phyloP scores from a whole-genome alignment of 306 rosid species.

The Luffa acutangula region DNA sequence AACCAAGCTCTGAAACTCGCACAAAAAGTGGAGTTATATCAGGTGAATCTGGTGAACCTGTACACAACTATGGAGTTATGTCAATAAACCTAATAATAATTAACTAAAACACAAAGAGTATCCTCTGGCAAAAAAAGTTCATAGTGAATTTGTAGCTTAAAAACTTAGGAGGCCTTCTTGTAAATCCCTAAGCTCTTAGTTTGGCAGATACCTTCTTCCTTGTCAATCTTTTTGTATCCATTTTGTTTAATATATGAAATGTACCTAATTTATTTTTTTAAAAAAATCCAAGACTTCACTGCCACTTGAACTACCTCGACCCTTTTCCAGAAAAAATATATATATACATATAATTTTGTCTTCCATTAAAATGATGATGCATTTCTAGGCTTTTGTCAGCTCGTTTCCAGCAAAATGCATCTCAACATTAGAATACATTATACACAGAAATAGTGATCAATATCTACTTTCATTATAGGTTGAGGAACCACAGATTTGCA shows the following conservation, averaged over 20 bases:
- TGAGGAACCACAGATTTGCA: not conserved
- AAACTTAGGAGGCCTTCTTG: not conserved
- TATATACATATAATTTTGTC: not conserved
- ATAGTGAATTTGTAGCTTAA: not conserved
- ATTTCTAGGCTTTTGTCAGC: not conserved
- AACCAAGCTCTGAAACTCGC: slow-evolving; percentile 1
- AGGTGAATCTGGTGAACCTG: not conserved
- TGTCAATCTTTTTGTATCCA: not conserved
- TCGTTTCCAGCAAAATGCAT: not conserved
- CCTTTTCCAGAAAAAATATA: not conserved
- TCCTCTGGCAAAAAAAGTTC: not conserved
- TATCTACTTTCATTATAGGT: not conserved
- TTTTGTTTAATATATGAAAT: not conserved
- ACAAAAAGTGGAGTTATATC: not conserved
- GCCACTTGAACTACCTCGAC: not conserved
- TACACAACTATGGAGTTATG: not conserved
- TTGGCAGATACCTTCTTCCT: not conserved
- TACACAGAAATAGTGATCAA: not conserved
- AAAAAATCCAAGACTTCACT: not conserved
- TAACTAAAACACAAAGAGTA: not conserved
- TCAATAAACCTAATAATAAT: not conserved
- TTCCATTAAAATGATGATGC: not conserved
- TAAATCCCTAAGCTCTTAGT: not conserved
- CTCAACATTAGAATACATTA: not conserved
- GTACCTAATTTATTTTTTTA: not conserved